Base-by-base conservation (phyloP, 768 basidiomycete species). In the Boletales sp. region DNA sequence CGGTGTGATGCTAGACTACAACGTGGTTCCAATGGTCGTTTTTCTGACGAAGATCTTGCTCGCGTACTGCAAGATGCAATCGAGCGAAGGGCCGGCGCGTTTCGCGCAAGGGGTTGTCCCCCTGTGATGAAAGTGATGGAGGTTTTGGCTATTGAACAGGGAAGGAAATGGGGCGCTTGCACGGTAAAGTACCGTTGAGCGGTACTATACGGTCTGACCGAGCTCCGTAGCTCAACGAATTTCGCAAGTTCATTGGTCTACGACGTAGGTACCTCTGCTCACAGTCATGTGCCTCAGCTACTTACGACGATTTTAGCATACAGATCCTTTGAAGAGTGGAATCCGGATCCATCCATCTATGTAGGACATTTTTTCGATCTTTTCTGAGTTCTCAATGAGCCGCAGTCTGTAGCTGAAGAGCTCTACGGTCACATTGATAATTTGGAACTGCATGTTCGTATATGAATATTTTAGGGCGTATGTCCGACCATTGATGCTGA, bases 361-460 rank as follows among this genome's bases (percentile, higher is more conserved):
- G 83, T 83, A 54, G 53, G 79, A 60, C 12, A 34, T 32, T 34
- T 13, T 8, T 19, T 34, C 31, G 32, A 7, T 11, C 9, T 3
- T 15, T n/a, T 3, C 1, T 33, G 10, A 44, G 30, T 37, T 17
- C 54, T 51, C 25, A 59, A 17, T 35, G 8, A 6, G 42, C 12
- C 10, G 21, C 49, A 87, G 84, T 74, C 61, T 13, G 78, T 83
- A 2, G 90, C 90, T 0, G 73, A 77, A 42, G 69, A 76, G 8
- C 74, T 90, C 14, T 90, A 90, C 59, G 75, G 74, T 41, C 75
- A 87, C 54, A 85, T 90, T 49, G 81, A 91, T 57, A 85, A 87
- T 62, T 77, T 92, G 32, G 90, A 92, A 61, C 78, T 93, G 11
- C 79, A 91, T 59, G 87, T 83, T 51, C 41, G 80, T 64, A 36